phyloP scores from a whole-genome alignment of 352 stramenopile species.

The Phytopythium vexans region DNA sequence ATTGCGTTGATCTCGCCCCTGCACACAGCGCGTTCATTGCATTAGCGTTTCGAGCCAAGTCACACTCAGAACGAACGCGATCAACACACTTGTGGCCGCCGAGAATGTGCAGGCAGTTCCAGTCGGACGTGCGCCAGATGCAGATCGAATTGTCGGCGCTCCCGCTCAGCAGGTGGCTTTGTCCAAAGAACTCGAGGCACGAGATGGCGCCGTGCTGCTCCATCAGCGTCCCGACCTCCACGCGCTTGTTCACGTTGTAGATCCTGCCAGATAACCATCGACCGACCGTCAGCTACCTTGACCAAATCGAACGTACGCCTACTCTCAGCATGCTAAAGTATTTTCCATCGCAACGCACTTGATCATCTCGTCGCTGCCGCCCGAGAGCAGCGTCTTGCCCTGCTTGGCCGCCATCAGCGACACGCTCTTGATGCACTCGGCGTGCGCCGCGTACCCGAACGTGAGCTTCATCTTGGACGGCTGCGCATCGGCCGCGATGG shows the following conservation, averaged over 20 bases:
- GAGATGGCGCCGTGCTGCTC: slow-evolving; percentile 85
- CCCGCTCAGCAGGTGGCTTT: slow-evolving; percentile 85
- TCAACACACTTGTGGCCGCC: slow-evolving; percentile 76
- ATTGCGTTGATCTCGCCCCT: slow-evolving; percentile 83
- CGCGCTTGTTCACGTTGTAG: slow-evolving; percentile 86
- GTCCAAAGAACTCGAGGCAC: slow-evolving; percentile 82
- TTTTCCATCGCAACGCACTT: slow-evolving; percentile 41
- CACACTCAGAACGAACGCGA: neutral
- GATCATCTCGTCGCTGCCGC: slow-evolving; percentile 85
- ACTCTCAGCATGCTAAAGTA: neutral
- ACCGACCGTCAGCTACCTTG: neutral
- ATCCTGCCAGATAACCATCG: slow-evolving; percentile 38
- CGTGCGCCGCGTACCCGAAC: slow-evolving; percentile 81
- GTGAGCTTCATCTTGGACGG: slow-evolving; percentile 74
- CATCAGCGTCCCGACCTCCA: slow-evolving; percentile 85
- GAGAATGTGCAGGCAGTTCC: slow-evolving; percentile 88
- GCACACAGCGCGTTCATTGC: neutral
- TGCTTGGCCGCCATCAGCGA: slow-evolving; percentile 76
- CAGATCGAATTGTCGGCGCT: slow-evolving; percentile 88
- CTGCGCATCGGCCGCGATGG: slow-evolving; percentile 23
- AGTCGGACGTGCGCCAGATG: slow-evolving; percentile 89
- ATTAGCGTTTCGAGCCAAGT: slow-evolving; percentile 1
- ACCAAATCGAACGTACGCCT: neutral
- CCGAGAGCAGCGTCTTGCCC: slow-evolving; percentile 80
- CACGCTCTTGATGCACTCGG: slow-evolving; percentile 86